Evolutionary conservation across 176 grass and related monocot genomes (phyloP).

Genomic region (Oryza nivara): DNA sequence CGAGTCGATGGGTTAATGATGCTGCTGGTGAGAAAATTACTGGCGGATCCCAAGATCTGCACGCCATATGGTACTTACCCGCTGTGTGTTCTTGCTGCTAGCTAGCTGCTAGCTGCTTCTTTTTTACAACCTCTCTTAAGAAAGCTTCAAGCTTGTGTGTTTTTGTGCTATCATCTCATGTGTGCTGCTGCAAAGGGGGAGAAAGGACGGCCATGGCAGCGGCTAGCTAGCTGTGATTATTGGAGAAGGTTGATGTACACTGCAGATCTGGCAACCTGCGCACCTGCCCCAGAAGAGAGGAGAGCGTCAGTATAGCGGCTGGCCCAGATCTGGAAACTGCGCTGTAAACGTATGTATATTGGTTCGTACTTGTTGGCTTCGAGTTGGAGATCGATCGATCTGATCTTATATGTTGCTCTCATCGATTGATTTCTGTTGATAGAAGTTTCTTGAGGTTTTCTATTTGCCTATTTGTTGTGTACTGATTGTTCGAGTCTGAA

Average conservation of each 20-base stretch:
- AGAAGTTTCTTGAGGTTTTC: neutral
- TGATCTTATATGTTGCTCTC: neutral
- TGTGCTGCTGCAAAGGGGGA: slow-evolving; percentile 1
- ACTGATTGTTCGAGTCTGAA: neutral
- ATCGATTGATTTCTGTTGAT: neutral
- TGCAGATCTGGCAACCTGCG: slow-evolving; percentile 21
- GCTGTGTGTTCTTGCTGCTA: neutral
- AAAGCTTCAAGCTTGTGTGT: neutral
- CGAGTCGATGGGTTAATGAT: no score
- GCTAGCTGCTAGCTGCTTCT: neutral
- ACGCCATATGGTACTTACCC: neutral
- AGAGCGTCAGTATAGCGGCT: neutral
- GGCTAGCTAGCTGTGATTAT: neutral
- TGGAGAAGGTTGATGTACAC: neutral
- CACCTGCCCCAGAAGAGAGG: slow-evolving; percentile 25
- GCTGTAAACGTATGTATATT: neutral
- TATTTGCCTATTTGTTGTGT: neutral
- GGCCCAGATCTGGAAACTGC: slow-evolving; percentile 54
- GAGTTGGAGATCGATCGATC: neutral
- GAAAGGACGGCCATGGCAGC: slow-evolving; percentile 30
- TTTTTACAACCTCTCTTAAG: neutral
- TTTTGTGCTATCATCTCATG: slow-evolving; percentile 45
- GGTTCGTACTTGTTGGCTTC: neutral
- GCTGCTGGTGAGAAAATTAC: neutral
- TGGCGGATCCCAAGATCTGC: neutral